Evolutionary conservation across 176 grass and related monocot species (phyloP).

Genomic region (Saccharum officinarum): DNA sequence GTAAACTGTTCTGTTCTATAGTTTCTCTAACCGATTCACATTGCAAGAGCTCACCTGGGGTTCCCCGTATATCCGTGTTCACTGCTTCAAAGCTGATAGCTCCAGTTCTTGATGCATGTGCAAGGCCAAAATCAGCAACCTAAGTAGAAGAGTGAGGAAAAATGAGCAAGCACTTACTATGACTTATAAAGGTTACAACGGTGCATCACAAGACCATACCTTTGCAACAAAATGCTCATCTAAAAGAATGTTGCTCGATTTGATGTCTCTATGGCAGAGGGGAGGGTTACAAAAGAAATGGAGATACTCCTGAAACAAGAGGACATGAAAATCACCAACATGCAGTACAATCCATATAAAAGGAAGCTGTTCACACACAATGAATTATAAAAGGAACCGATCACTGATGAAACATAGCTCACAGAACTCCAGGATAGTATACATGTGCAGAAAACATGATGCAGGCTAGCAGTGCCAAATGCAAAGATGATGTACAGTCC

Average conservation of each 20-base stretch:
- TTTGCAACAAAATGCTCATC: constrained; percentile 94
- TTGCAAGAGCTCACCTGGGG: constrained; percentile 60
- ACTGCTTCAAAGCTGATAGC: constrained; percentile 91
- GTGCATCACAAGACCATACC: constrained; percentile 33
- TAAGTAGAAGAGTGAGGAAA: constrained; percentile 18
- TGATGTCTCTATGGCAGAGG: constrained; percentile 95
- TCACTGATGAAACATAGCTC: not conserved
- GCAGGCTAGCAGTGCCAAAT: not conserved
- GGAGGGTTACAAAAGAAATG: constrained; percentile 99
- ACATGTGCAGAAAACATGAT: constrained; percentile 8
- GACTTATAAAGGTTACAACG: not conserved
- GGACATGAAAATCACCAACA: not conserved
- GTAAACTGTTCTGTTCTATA: not conserved
- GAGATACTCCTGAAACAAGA: constrained; percentile 81
- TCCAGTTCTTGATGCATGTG: constrained; percentile 87
- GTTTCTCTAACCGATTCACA: not conserved
- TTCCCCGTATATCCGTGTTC: constrained; percentile 94
- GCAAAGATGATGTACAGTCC: not conserved
- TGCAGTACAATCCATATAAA: not conserved
- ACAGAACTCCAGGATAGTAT: not conserved
- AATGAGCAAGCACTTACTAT: not conserved
- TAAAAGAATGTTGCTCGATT: constrained; percentile 97
- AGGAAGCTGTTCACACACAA: not conserved
- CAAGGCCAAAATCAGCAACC: constrained; percentile 99
- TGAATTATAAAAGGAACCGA: not conserved